Evolutionary conservation across 352 stramenopile species (phyloP).

Genomic region (Globisporangium yorkense): DNA sequence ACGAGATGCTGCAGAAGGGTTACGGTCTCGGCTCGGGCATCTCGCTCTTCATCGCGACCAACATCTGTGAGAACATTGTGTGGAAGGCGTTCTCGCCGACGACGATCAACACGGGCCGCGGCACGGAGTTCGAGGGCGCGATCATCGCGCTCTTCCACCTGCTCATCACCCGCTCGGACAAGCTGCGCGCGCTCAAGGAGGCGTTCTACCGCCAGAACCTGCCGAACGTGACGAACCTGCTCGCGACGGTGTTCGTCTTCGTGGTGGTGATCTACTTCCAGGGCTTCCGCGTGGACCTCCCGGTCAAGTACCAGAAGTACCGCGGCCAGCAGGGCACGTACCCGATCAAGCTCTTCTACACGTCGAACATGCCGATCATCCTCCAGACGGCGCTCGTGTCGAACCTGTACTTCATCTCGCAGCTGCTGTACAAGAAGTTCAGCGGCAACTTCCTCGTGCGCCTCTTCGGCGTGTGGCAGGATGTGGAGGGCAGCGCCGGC

Average conservation of each 20-base stretch:
- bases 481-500: constrained; percentile 92
- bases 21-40: constrained; percentile 99
- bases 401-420: constrained; percentile 99
- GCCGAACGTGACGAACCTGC: constrained; percentile 98
- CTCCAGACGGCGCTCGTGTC: constrained; percentile 97
- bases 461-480: constrained; percentile 97
- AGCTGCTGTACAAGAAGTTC: constrained; percentile 99
- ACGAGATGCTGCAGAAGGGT: constrained; percentile 99
- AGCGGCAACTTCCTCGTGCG: constrained; percentile 97
- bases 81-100: constrained; percentile 99
- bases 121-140: constrained; percentile 99
- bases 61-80: constrained; percentile 99
- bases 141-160: constrained; percentile 99
- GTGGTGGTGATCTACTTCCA: constrained; percentile 99
- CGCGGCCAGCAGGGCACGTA: constrained; percentile 98
- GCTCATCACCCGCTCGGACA: constrained; percentile 97
- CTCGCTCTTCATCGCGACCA: constrained; percentile 99
- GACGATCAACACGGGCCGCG: constrained; percentile 98
- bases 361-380: constrained; percentile 99
- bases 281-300: constrained; percentile 91
- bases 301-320: constrained; percentile 99
- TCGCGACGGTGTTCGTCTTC: constrained; percentile 99
- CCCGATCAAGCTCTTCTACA: constrained; percentile 99
- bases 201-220: constrained; percentile 99
- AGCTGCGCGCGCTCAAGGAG: constrained; percentile 96